Percentiles rank a stretch among this genome's conserved stretches.
phyloP scores from a whole-genome alignment of 345 rosid species.

The Firmiana major region DNA sequence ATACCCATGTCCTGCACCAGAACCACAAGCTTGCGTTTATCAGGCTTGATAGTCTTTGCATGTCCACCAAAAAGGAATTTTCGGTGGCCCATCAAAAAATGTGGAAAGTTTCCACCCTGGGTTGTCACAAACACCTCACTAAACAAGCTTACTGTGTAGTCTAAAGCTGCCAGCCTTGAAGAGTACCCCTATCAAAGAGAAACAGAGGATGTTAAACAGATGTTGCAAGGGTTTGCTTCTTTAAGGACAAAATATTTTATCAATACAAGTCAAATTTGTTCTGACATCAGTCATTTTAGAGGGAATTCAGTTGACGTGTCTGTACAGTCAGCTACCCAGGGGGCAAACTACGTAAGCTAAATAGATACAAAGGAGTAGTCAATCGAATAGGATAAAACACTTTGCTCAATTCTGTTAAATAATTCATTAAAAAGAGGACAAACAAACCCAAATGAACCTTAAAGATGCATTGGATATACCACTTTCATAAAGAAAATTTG shows the following conservation, averaged over 20 bases:
- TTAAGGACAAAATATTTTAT: neutral
- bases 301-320: neutral
- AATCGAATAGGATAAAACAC: neutral
- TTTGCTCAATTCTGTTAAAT: neutral
- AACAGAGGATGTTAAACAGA: constrained; percentile 15
- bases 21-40: constrained; percentile 74
- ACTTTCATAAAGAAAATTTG: neutral
- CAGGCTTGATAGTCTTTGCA: constrained; percentile 84
- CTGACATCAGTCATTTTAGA: neutral
- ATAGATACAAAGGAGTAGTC: neutral
- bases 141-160: constrained; percentile 77
- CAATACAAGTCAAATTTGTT: neutral
- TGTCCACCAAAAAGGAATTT: constrained; percentile 84
- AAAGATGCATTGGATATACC: neutral
- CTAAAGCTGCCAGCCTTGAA: constrained; percentile 93
- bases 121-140: constrained; percentile 92
- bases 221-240: neutral
- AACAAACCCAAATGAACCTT: neutral
- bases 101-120: constrained; percentile 96
- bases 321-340: neutral
- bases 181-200: constrained; percentile 60
- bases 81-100: constrained; percentile 94
- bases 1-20: constrained; percentile 68
- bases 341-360: neutral
- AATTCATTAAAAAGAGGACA: neutral